Conservation (phyloP, 495 filamentous ascomycete genomes). For the Cenococcum geophilum region DNA sequence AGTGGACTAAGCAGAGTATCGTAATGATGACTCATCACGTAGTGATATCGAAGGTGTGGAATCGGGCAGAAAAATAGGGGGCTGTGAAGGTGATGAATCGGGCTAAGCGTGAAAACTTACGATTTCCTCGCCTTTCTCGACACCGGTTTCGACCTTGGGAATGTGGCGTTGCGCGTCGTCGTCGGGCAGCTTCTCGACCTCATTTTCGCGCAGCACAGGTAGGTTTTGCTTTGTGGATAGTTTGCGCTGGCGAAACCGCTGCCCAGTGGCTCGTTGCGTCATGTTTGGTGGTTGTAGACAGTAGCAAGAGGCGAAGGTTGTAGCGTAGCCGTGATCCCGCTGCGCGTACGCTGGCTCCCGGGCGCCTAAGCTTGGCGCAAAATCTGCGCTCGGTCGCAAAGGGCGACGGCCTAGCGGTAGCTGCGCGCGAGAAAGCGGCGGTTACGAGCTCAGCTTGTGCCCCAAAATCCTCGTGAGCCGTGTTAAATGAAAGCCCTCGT, state of each 20-base stretch:
- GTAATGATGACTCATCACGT: not conserved
- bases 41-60: not conserved
- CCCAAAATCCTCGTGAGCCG: not conserved
- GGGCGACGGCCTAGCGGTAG: not conserved
- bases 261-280: constrained; percentile 31
- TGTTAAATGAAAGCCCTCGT: not conserved
- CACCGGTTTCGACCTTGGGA: constrained; percentile 88
- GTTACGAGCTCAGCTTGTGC: not conserved
- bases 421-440: not conserved
- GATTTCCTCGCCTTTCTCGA: constrained; percentile 94
- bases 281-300: constrained; percentile 9
- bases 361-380: not conserved
- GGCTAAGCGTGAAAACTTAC: constrained; percentile 58
- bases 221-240: constrained; percentile 81
- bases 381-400: constrained; percentile 4
- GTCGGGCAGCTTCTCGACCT: constrained; percentile 67
- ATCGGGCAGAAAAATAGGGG: constrained; percentile 3
- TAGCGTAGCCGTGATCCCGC: constrained; percentile 1
- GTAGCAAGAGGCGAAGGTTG: not conserved
- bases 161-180: constrained; percentile 60
- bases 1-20: not conserved
- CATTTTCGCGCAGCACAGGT: constrained; percentile 76
- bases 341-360: not conserved
- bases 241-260: constrained; percentile 69
- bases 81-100: constrained; percentile 21